Evolutionary conservation across 2,329 filamentous ascomycete genomes (phyloP), one percentile per base, ranked within the genome.

Genomic region (Xylariales sp.): DNA sequence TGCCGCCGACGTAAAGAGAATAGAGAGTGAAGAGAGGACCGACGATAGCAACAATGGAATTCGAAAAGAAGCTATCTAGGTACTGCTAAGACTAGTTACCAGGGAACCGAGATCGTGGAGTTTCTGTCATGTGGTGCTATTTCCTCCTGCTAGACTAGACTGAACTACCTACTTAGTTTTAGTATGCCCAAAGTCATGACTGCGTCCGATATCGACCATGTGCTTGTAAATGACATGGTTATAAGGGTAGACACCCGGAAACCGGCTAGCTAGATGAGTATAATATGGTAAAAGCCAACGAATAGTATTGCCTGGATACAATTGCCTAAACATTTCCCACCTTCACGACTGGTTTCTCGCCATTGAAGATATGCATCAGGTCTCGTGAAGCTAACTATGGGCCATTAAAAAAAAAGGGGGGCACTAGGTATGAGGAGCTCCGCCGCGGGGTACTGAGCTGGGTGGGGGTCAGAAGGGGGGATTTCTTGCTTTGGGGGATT

Each of bases 371-470:
- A 18, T 53, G 46, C 52, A 34, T 34, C 23, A 16, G 56, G 36
- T 4, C 10, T 41, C 18, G 6, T 16, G 28, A 57, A 53, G 28
- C 49, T 53, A 45, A 30, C 9, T 34, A 23, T 7, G 32, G 12
- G 3, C 8, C 32, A 60, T 60, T 23, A 23, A 23, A 23, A 23
- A 52, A 34, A 49, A 57, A 48, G 34, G 49, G 49, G 55, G 6
- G 3, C 41, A 32, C 16, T n/a, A 18, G 61, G 57, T 23, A 23
- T 23, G 56, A 55, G 56, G 28, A 39, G 36, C 43, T 34, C 50
- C 50, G 36, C 50, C 56, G 64, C 58, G 64, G 64, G 60, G 64
- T 55, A 55, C 36, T 10, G 36, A 39, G 36, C 36, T 39, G 36
- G 5, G 3, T 4, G 36, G 36, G 36, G 36, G 36, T 39, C 36